These are phyloP conservation scores for Aspergillus panamensis DNA, from an alignment of 495 filamentous ascomycete species.

Conservation along the genomic window DNA sequence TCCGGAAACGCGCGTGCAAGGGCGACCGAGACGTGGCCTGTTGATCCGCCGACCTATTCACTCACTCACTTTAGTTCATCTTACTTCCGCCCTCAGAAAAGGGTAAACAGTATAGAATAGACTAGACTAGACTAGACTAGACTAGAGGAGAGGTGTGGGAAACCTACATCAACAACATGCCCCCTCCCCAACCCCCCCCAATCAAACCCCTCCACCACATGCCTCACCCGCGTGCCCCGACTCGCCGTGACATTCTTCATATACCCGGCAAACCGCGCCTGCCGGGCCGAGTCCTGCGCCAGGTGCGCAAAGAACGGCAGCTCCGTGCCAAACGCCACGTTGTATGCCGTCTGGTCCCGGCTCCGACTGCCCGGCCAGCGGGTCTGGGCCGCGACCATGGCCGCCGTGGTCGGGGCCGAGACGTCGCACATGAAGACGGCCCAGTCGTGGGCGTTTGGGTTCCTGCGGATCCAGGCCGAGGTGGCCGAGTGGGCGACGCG, in stretches of 20 bases:
- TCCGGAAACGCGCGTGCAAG: conserved; percentile 30
- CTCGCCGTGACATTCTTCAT: conserved; percentile 22
- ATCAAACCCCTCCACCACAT: conserved; percentile 26
- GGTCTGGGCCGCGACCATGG: conserved; percentile 20
- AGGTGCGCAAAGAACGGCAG: conserved; percentile 26
- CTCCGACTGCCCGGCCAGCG: conserved; percentile 18
- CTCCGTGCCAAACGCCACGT: conserved; percentile 28
- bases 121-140: too few species aligned
- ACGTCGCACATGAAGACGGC: conserved; percentile 20
- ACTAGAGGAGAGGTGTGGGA: not conserved
- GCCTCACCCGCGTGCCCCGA: conserved; percentile 19
- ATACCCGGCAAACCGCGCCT: conserved; percentile 21
- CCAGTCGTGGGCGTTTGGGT: conserved; percentile 23
- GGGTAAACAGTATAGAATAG: too few species aligned
- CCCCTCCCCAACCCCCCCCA: conserved; percentile 13
- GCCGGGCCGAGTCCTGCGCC: not conserved
- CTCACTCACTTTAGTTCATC: not conserved
- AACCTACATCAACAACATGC: conserved; percentile 23
- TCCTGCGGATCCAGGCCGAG: conserved; percentile 24
- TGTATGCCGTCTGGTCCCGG: conserved; percentile 28
- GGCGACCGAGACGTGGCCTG: conserved; percentile 24
- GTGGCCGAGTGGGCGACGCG: conserved; percentile 27
- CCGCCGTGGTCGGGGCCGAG: conserved; percentile 17
- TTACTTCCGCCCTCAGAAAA: too few species aligned
- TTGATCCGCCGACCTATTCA: conserved; percentile 32